Evolutionary conservation across 805 yeast genomes (phyloP).

Genomic region (Cyberlindnera xylosilytica): DNA sequence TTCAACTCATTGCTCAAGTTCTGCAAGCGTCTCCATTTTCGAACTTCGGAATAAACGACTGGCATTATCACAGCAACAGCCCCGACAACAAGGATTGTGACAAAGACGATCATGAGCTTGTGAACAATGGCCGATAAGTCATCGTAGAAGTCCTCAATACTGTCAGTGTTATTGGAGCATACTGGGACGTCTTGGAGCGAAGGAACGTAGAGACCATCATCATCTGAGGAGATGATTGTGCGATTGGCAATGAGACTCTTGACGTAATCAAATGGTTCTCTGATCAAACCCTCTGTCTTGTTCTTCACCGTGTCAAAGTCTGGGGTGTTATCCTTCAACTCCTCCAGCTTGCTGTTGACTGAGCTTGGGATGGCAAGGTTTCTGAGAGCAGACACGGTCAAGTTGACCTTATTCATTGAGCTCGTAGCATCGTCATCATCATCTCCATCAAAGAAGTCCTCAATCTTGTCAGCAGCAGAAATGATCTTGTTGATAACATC

Average conservation of each 20-base stretch:
- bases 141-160: slow-evolving; percentile 38
- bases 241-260: slow-evolving; percentile 38
- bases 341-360: slow-evolving; percentile 55
- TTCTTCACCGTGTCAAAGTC: slow-evolving; percentile 63
- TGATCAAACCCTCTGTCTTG: slow-evolving; percentile 50
- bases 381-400: slow-evolving; percentile 53
- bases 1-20: slow-evolving; percentile 28
- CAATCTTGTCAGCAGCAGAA: slow-evolving; percentile 48
- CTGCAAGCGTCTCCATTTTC: slow-evolving; percentile 46
- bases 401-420: slow-evolving; percentile 44
- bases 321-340: slow-evolving; percentile 53
- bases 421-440: slow-evolving; percentile 24
- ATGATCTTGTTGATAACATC: slow-evolving; percentile 53
- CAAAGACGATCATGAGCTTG: slow-evolving; percentile 35
- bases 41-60: slow-evolving; percentile 41
- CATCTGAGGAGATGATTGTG: slow-evolving; percentile 19
- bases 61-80: slow-evolving; percentile 43
- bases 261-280: slow-evolving; percentile 56
- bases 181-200: slow-evolving; percentile 30
- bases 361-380: slow-evolving; percentile 63
- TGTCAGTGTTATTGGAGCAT: slow-evolving; percentile 38
- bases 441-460: slow-evolving; percentile 51
- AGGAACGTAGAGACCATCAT: slow-evolving; percentile 39
- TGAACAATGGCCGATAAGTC: slow-evolving; percentile 27
- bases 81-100: slow-evolving; percentile 35